These are phyloP conservation scores for Meyerozyma guilliermondii DNA, from an alignment of 1,139 yeast genomes.

Conservation along the genomic window DNA sequence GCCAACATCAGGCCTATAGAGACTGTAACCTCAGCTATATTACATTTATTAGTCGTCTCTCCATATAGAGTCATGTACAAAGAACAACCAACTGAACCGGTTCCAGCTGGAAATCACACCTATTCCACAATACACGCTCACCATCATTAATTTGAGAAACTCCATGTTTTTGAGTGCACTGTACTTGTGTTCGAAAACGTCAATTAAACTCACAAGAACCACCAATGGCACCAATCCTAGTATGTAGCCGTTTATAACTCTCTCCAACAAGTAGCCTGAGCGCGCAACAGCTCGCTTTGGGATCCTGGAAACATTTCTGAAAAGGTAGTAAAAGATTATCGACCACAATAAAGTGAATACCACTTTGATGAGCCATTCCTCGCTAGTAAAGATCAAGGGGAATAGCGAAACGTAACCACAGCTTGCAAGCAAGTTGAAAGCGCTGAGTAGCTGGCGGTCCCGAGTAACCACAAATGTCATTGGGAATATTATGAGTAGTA, in stretches of 20 bases:
- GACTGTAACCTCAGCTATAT: background rate
- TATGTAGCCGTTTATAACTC: constrained; percentile 64
- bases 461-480: constrained; percentile 69
- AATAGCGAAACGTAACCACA: constrained; percentile 86
- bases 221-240: constrained; percentile 67
- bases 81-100: constrained; percentile 83
- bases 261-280: constrained; percentile 55
- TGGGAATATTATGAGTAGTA: constrained; percentile 84
- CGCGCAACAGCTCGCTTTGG: constrained; percentile 43
- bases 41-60: constrained; percentile 10
- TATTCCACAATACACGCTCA: constrained; percentile 79
- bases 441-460: constrained; percentile 66
- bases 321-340: constrained; percentile 67
- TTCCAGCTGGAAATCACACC: constrained; percentile 89
- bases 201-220: constrained; percentile 47
- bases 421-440: constrained; percentile 62
- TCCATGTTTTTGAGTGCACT: constrained; percentile 51
- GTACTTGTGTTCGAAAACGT: constrained; percentile 50
- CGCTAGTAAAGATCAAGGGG: constrained; percentile 79
- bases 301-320: constrained; percentile 58
- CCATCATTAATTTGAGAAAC: constrained; percentile 73
- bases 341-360: constrained; percentile 86
- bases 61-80: constrained; percentile 71
- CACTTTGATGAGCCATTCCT: constrained; percentile 72
- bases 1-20: background rate